Evolutionary conservation across 1,139 yeast genomes (phyloP).

Genomic region (Waltiozyma solani): DNA sequence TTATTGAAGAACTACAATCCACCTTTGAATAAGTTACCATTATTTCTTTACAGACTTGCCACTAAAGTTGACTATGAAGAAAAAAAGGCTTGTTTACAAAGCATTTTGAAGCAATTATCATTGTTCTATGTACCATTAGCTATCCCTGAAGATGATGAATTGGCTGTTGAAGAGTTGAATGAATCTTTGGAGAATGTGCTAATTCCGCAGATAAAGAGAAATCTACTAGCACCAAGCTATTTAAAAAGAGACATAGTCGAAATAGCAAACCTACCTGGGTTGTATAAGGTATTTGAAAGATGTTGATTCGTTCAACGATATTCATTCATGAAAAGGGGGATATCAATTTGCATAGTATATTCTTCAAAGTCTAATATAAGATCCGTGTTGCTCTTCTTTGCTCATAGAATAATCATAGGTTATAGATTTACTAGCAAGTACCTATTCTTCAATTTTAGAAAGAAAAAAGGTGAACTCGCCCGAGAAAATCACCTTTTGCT

Average conservation of each 20-base stretch:
- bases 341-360: no score
- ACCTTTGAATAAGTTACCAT: conserved; percentile 50
- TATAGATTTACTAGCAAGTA: no score
- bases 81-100: conserved; percentile 59
- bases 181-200: conserved; percentile 41
- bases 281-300: conserved; percentile 87
- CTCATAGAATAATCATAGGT: no score
- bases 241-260: conserved; percentile 55
- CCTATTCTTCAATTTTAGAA: no score
- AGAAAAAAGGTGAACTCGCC: no score
- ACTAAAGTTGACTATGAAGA: conserved; percentile 48
- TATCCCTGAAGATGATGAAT: conserved; percentile 11
- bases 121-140: conserved; percentile 57
- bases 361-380: not conserved
- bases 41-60: conserved; percentile 55
- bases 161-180: conserved; percentile 20
- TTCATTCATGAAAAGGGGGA: no score
- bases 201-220: conserved; percentile 56
- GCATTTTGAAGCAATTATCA: conserved; percentile 60
- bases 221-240: conserved; percentile 54
- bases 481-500: no score
- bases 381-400: no score
- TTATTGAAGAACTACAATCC: conserved; percentile 57
- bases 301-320: conserved; percentile 51
- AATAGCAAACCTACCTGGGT: conserved; percentile 85